These are phyloP conservation scores for Pythium chondricola DNA, from an alignment of 352 stramenopile genomes.

Conservation along the genomic window DNA sequence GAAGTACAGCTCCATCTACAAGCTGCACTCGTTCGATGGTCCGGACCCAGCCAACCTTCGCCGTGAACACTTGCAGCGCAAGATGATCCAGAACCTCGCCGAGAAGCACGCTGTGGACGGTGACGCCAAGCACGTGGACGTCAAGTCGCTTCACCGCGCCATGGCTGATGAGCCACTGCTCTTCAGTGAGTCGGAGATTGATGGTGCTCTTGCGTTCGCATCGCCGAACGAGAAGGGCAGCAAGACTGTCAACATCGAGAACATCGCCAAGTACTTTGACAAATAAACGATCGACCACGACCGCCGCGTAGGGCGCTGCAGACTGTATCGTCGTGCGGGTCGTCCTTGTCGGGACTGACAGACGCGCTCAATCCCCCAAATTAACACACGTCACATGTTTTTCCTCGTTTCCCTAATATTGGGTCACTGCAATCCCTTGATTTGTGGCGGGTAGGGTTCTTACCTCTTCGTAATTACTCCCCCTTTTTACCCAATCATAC, in stretches of 20 bases:
- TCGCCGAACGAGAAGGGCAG: conserved; percentile 31
- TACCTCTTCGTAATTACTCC: conserved; percentile 12
- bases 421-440: too few species aligned
- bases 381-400: conserved; percentile 7
- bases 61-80: conserved; percentile 60
- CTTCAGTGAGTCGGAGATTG: conserved; percentile 69
- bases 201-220: conserved; percentile 42
- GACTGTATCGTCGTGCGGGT: too few species aligned
- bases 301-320: background rate
- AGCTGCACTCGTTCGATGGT: conserved; percentile 64
- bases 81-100: conserved; percentile 61
- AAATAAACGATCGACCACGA: conserved; percentile 8
- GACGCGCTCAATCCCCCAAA: conserved; percentile 1
- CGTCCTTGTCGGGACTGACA: too few species aligned
- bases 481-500: conserved; percentile 11
- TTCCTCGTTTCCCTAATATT: conserved; percentile 4
- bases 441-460: conserved; percentile 19
- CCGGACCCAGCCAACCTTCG: conserved; percentile 32
- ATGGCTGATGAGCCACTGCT: conserved; percentile 75
- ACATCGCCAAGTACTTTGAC: conserved; percentile 63
- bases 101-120: conserved; percentile 62
- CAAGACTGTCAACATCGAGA: conserved; percentile 43
- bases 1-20: conserved; percentile 78
- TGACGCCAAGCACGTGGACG: conserved; percentile 41
- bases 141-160: conserved; percentile 52